These are phyloP conservation scores for Lentinula raphanica DNA, from an alignment of 768 basidiomycete species.

Conservation along the genomic window DNA sequence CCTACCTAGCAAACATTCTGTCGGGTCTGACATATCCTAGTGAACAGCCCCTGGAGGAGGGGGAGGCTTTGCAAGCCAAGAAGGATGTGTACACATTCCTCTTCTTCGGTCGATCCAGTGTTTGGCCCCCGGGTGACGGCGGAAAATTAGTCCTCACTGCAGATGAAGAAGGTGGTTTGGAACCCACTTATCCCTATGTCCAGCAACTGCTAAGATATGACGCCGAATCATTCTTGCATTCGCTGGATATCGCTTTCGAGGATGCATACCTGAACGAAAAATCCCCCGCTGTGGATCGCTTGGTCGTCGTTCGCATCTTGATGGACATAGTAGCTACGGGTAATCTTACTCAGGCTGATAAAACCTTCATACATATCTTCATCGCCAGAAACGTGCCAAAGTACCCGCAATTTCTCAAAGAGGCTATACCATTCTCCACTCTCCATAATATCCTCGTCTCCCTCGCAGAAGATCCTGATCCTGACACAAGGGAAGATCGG, in stretches of 20 bases:
- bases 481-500: slow-evolving; percentile 83
- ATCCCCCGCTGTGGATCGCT: slow-evolving; percentile 59
- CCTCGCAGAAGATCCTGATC: slow-evolving; percentile 71
- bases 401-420: slow-evolving; percentile 80
- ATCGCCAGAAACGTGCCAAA: slow-evolving; percentile 95
- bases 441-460: slow-evolving; percentile 74
- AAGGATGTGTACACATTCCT: slow-evolving; percentile 74
- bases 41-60: slow-evolving; percentile 59
- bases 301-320: slow-evolving; percentile 78
- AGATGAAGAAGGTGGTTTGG: slow-evolving; percentile 66
- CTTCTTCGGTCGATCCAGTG: slow-evolving; percentile 73
- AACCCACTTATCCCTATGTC: slow-evolving; percentile 88
- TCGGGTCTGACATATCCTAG: slow-evolving; percentile 86
- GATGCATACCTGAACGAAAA: slow-evolving; percentile 86
- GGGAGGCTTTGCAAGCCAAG: slow-evolving; percentile 67
- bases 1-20: slow-evolving; percentile 76
- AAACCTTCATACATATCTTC: slow-evolving; percentile 90
- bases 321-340: slow-evolving; percentile 63
- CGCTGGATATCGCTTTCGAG: slow-evolving; percentile 92
- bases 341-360: slow-evolving; percentile 53
- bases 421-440: slow-evolving; percentile 47
- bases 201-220: slow-evolving; percentile 83
- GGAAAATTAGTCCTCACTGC: slow-evolving; percentile 72
- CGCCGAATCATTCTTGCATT: slow-evolving; percentile 89
- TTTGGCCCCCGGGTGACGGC: slow-evolving; percentile 72